Conservation (phyloP, 768 basidiomycete species). For the Pleurotus salmoneostramineus region DNA sequence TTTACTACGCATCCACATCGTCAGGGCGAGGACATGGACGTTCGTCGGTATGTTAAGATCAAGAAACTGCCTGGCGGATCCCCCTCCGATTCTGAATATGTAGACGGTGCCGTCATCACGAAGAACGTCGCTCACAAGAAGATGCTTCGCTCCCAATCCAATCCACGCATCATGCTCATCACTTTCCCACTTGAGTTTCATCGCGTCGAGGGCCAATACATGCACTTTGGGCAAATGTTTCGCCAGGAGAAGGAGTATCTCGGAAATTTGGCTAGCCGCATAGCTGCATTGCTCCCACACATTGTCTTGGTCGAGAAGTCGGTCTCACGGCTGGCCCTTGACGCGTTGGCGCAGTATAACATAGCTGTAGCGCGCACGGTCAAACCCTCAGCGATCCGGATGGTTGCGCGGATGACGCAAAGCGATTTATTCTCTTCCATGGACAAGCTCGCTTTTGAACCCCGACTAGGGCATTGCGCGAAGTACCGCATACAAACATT, state of each 20-base stretch:
- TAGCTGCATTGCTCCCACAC: conserved; percentile 89
- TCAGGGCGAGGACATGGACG: conserved; percentile 92
- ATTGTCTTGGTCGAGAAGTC: conserved; percentile 89
- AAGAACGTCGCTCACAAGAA: conserved; percentile 97
- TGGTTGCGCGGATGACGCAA: conserved; percentile 91
- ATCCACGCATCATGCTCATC: conserved; percentile 94
- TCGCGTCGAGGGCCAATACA: conserved; percentile 87
- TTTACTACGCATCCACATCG: conserved; percentile 67
- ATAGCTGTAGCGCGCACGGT: conserved; percentile 90
- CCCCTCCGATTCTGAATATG: conserved; percentile 92
- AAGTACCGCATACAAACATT: conserved; percentile 89
- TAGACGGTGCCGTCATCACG: conserved; percentile 94
- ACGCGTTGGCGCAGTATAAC: conserved; percentile 77
- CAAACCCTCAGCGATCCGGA: conserved; percentile 82
- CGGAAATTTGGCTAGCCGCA: conserved; percentile 80
- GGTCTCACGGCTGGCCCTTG: conserved; percentile 87
- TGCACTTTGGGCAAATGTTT: conserved; percentile 87
- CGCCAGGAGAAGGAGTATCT: conserved; percentile 94
- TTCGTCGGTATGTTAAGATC: conserved; percentile 93
- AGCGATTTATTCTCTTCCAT: conserved; percentile 94
- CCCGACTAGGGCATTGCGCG: conserved; percentile 83
- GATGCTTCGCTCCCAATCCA: conserved; percentile 79
- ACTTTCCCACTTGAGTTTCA: conserved; percentile 95
- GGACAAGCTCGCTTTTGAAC: conserved; percentile 88
- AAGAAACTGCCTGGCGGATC: conserved; percentile 96